Percentiles rank a stretch among this genome's conserved stretches.
These are phyloP conservation scores for Peziza echinospora DNA, from an alignment of 495 filamentous ascomycete species.

Conservation along the genomic window DNA sequence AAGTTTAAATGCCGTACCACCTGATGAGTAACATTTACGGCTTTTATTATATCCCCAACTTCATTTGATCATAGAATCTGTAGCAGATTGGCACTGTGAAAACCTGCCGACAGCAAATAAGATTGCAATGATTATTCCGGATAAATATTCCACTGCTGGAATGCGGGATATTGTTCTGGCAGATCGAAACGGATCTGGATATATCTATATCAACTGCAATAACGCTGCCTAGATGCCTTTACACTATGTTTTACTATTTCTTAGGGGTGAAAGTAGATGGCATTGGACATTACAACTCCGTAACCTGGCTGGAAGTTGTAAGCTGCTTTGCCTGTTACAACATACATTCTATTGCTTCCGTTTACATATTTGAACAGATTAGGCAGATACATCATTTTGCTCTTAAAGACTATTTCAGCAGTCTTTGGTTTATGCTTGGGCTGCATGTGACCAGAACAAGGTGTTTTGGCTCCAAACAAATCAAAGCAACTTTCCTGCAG, in stretches of 20 bases:
- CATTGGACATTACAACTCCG: not conserved
- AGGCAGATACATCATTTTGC: not conserved
- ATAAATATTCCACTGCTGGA: not conserved
- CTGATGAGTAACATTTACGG: too few relatives aligned
- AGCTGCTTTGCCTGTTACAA: not conserved
- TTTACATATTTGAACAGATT: not conserved
- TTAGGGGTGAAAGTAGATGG: not conserved
- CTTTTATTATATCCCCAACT: too few relatives aligned
- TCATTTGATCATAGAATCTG: too few relatives aligned
- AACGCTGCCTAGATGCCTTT: not conserved
- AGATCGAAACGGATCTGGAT: not conserved
- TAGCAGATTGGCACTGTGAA: slow-evolving; percentile 1
- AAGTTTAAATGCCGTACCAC: too few relatives aligned
- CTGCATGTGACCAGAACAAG: not conserved
- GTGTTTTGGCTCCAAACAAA: not conserved
- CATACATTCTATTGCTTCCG: not conserved
- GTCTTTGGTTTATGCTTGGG: not conserved
- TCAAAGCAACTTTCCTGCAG: not conserved
- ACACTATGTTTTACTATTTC: not conserved
- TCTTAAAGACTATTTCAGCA: too few relatives aligned
- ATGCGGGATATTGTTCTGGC: slow-evolving; percentile 5
- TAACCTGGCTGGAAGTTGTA: not conserved
- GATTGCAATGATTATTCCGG: slow-evolving; percentile 2
- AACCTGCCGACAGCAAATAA: slow-evolving; percentile 6
- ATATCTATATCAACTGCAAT: not conserved